Evolutionary conservation across 2,329 filamentous ascomycete species (phyloP).

Genomic region (Mariannaea sp.): DNA sequence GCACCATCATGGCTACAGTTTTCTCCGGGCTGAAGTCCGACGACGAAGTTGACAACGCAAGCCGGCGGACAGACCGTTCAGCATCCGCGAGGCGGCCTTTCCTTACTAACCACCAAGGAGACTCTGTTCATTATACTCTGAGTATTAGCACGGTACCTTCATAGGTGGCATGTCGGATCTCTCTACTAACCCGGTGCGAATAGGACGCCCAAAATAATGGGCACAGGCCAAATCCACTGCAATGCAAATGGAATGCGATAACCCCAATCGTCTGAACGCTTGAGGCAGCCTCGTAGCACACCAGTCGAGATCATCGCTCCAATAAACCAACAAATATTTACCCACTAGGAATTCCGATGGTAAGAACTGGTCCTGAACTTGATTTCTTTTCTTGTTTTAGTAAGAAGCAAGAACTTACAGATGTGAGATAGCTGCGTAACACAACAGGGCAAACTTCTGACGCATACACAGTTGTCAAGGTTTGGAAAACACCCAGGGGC

Average conservation of each 20-base stretch:
- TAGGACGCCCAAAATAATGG: constrained; percentile 47
- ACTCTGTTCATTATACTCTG: constrained; percentile 39
- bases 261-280: constrained; percentile 46
- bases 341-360: constrained; percentile 35
- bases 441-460: constrained; percentile 51
- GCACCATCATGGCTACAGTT: constrained; percentile 53
- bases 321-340: constrained; percentile 56
- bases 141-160: too few species aligned
- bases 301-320: constrained; percentile 52
- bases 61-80: constrained; percentile 44
- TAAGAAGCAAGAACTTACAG: constrained; percentile 6
- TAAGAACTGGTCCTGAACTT: too few species aligned
- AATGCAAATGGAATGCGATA: constrained; percentile 55
- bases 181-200: constrained; percentile 49
- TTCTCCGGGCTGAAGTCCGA: constrained; percentile 38
- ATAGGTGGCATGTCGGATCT: too few species aligned
- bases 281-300: constrained; percentile 47
- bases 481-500: constrained; percentile 53
- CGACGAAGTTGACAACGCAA: constrained; percentile 45
- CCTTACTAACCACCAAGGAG: constrained; percentile 56
- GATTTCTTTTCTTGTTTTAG: too few species aligned
- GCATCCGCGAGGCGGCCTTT: constrained; percentile 46
- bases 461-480: constrained; percentile 53
- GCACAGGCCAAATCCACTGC: constrained; percentile 55
- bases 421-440: constrained; percentile 53